Evolutionary conservation across 1,284 basidiomycete species (phyloP).

Genomic region (Neonothopanus nambi): DNA sequence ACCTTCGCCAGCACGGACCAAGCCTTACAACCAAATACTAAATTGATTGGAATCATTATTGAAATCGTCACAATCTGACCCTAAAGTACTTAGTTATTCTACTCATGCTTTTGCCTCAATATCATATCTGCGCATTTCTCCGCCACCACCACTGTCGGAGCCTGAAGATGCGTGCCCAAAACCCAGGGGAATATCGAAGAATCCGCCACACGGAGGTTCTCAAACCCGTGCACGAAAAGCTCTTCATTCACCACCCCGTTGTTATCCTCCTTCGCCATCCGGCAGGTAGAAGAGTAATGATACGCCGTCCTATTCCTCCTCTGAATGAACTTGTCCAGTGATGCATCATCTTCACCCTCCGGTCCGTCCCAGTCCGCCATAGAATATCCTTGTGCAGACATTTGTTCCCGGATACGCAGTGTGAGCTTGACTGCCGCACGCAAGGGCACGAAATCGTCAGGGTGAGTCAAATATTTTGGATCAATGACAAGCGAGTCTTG

Average conservation of each 20-base stretch:
- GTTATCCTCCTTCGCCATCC: conserved; percentile 13
- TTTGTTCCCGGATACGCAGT: conserved; percentile 6
- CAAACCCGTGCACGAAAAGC: conserved; percentile 25
- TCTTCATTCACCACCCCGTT: conserved; percentile 26
- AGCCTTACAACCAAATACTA: no score
- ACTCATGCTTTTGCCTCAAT: background rate
- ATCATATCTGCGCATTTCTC: conserved; percentile 30
- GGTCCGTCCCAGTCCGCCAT: conserved; percentile 7
- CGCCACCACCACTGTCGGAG: conserved; percentile 26
- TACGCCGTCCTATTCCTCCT: conserved; percentile 10
- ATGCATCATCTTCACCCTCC: conserved; percentile 7
- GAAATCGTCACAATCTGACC: no score
- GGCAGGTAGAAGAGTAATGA: conserved; percentile 17
- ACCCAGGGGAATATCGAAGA: conserved; percentile 25
- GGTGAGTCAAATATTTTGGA: conserved; percentile 6
- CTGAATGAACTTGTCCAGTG: conserved; percentile 16
- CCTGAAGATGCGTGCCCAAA: conserved; percentile 25
- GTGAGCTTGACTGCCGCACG: conserved; percentile 8
- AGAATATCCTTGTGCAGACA: conserved; percentile 14
- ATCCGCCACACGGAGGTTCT: conserved; percentile 27
- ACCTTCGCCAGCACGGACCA: no score
- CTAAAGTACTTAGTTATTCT: no score
- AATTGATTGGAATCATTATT: no score
- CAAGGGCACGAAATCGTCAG: conserved; percentile 8
- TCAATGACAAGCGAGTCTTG: conserved; percentile 9